Conservation (phyloP, 345 rosid species). For the Rhodamnia argentea region DNA sequence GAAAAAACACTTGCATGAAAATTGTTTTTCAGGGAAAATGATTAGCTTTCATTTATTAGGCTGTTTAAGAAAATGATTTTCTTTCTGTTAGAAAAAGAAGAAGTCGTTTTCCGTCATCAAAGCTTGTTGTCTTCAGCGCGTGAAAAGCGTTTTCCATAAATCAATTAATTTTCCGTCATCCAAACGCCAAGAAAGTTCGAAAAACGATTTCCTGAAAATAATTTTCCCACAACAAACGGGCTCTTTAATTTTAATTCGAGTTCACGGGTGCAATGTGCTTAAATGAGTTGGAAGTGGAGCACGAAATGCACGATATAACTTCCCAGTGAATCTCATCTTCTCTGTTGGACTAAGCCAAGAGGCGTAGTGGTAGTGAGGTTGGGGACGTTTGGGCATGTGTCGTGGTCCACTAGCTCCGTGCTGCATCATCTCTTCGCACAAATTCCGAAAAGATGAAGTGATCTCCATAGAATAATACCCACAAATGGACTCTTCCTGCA, state of each 20-base stretch:
- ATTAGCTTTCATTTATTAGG: background rate
- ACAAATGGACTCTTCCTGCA: background rate
- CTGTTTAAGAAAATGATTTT: background rate
- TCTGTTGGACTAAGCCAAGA: background rate
- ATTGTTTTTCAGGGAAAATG: background rate
- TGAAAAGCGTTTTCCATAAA: rapidly evolving
- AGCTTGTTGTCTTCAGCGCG: background rate
- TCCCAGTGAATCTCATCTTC: background rate
- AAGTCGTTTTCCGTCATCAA: background rate
- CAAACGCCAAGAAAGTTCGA: background rate
- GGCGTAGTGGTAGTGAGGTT: background rate
- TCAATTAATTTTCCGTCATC: background rate
- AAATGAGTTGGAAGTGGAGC: background rate
- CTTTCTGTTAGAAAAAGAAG: background rate
- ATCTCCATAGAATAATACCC: background rate
- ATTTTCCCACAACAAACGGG: background rate
- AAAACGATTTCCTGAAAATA: background rate
- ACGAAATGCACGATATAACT: background rate
- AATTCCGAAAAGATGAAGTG: background rate
- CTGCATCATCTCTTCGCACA: background rate
- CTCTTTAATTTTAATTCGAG: background rate
- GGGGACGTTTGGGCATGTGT: background rate
- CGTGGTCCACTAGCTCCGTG: background rate
- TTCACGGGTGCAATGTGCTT: background rate
- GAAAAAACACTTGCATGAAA: too few species aligned